A percentile compares a stretch with the other conserved stretches of the same genome.
Conservation (phyloP, 768 basidiomycete genomes). For the Mycena latifolia region DNA sequence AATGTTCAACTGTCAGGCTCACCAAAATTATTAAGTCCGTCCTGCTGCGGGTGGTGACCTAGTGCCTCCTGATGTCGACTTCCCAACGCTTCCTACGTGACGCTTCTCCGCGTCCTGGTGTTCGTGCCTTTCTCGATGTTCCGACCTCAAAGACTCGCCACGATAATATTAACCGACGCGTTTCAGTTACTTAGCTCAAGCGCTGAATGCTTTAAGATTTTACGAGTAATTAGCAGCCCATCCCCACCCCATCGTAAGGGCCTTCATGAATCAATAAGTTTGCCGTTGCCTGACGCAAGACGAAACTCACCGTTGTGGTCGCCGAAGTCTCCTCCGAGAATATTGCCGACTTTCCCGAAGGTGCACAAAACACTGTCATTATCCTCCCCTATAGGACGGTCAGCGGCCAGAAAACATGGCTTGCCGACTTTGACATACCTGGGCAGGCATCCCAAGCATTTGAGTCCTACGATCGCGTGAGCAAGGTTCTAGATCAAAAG, state of each 20-base stretch:
- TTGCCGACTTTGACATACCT: constrained; percentile 44
- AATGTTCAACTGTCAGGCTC: no score
- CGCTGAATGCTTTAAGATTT: no score
- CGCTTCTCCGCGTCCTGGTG: no score
- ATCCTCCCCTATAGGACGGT: constrained; percentile 67
- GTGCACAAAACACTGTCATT: constrained; percentile 65
- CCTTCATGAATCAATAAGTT: no score
- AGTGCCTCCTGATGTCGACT: no score
- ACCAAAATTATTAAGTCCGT: no score
- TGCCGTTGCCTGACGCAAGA: background rate
- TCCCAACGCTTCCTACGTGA: no score
- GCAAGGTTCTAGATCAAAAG: background rate
- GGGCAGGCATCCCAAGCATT: constrained; percentile 69
- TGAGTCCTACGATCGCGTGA: constrained; percentile 35
- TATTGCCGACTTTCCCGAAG: constrained; percentile 63
- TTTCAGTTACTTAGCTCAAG: no score
- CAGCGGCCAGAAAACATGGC: constrained; percentile 6
- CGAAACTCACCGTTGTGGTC: constrained; percentile 65
- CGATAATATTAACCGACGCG: no score
- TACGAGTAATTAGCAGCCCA: constrained; percentile 44
- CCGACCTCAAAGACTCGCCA: no score
- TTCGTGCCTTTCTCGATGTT: no score
- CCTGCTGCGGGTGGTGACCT: no score
- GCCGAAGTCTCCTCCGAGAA: constrained; percentile 55
- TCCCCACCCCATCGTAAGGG: constrained; percentile 51